phyloP scores from a whole-genome alignment of 2,329 filamentous ascomycete genomes.

The Akanthomyces dipterigenus region DNA sequence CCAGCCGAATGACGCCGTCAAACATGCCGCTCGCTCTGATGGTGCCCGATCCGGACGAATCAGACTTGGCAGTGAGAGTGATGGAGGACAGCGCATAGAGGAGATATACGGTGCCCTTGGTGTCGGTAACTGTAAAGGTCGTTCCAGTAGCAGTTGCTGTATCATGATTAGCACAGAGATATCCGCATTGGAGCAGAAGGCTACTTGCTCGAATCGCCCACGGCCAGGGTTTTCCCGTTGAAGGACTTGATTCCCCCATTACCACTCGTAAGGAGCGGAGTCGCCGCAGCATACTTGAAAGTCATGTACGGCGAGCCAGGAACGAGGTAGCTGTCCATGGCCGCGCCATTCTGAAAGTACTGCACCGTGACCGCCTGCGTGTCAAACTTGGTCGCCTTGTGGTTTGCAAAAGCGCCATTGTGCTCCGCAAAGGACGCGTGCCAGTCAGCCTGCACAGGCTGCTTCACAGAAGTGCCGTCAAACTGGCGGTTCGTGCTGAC shows the following conservation, averaged over 20 bases:
- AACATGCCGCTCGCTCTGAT: constrained; percentile 15
- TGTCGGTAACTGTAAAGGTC: constrained; percentile 18
- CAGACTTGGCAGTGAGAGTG: constrained; percentile 17
- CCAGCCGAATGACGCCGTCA: constrained; percentile 18
- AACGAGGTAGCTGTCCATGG: constrained; percentile 17
- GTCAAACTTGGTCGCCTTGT: constrained; percentile 20
- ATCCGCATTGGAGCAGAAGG: not conserved
- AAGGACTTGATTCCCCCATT: constrained; percentile 17
- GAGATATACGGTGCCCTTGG: constrained; percentile 17
- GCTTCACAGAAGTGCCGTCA: constrained; percentile 20
- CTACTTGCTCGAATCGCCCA: constrained; percentile 16
- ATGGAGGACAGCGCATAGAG: constrained; percentile 19
- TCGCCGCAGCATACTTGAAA: constrained; percentile 17
- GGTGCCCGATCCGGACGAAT: constrained; percentile 12
- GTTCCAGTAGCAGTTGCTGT: constrained; percentile 17
- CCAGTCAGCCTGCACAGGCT: constrained; percentile 19
- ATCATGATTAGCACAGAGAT: not conserved
- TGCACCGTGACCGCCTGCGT: constrained; percentile 19
- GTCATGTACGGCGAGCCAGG: constrained; percentile 20
- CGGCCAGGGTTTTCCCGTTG: constrained; percentile 16
- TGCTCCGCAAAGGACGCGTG: constrained; percentile 19
- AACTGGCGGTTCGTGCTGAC: constrained; percentile 18
- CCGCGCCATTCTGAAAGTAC: constrained; percentile 18
- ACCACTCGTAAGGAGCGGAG: constrained; percentile 15
- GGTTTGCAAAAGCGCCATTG: constrained; percentile 17